phyloP scores from a whole-genome alignment of 1,284 basidiomycete species.

The Rhodotorula sp. region DNA sequence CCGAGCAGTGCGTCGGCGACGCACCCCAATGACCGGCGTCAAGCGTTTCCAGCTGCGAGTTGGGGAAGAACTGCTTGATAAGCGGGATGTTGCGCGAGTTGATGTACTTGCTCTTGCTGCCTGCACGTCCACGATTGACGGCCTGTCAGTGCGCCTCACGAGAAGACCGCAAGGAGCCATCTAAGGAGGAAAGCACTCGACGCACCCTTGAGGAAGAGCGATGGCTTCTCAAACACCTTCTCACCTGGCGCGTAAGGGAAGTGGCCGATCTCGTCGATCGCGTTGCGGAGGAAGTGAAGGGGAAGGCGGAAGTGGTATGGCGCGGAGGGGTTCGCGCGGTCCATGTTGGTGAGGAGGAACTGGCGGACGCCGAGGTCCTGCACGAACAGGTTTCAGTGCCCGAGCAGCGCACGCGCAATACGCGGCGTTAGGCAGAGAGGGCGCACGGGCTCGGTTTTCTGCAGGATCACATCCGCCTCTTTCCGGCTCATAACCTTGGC shows the following conservation, averaged over 20 bases:
- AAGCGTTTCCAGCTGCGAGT: slow-evolving; percentile 53
- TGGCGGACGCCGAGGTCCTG: slow-evolving; percentile 70
- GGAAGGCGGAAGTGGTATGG: slow-evolving; percentile 70
- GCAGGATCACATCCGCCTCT: slow-evolving; percentile 67
- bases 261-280: slow-evolving; percentile 67
- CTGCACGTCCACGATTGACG: not conserved
- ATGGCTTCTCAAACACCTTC: slow-evolving; percentile 62
- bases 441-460: slow-evolving; percentile 62
- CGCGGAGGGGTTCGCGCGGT: slow-evolving; percentile 48
- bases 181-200: not conserved
- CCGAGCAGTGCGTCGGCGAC: not conserved
- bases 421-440: not conserved
- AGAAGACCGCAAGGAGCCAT: not conserved
- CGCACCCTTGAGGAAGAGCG: slow-evolving; percentile 75
- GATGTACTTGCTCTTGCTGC: slow-evolving; percentile 70
- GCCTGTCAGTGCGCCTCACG: not conserved
- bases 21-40: slow-evolving; percentile 54
- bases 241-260: slow-evolving; percentile 67
- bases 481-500: slow-evolving; percentile 61
- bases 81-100: slow-evolving; percentile 65
- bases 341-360: slow-evolving; percentile 80
- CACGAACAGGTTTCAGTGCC: too few species aligned
- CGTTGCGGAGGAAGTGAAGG: slow-evolving; percentile 63
- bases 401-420: not conserved
- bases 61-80: slow-evolving; percentile 68